Conservation (phyloP, 306 rosid species). For the Quercus berberidifolia region DNA sequence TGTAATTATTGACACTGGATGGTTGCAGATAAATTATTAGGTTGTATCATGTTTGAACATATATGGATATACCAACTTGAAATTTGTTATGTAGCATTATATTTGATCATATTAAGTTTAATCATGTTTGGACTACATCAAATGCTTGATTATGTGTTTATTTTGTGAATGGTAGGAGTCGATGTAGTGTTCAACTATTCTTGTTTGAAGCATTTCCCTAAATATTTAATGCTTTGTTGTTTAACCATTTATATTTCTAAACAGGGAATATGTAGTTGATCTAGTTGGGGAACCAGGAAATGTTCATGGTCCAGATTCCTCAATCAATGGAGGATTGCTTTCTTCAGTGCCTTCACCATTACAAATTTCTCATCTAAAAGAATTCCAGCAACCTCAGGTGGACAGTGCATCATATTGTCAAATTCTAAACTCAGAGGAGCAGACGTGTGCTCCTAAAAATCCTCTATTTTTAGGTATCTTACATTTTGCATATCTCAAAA, state of each 20-base stretch:
- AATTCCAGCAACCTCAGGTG: constrained; percentile 53
- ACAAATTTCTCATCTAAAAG: constrained; percentile 77
- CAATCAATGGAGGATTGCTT: constrained; percentile 81
- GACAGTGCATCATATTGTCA: constrained; percentile 41
- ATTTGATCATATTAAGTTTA: not conserved
- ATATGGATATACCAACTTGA: not conserved
- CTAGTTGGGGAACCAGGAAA: constrained; percentile 97
- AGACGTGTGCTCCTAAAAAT: constrained; percentile 37
- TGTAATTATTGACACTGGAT: not conserved
- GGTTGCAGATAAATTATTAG: not conserved
- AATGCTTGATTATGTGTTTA: not conserved
- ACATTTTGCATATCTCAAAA: constrained; percentile 21
- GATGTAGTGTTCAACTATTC: not conserved
- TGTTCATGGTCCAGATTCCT: constrained; percentile 87
- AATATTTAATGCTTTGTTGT: not conserved
- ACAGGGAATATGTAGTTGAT: constrained; percentile 97
- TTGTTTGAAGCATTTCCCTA: not conserved
- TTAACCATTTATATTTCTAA: constrained; percentile 1
- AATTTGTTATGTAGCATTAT: not conserved
- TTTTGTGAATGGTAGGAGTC: not conserved
- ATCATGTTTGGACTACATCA: not conserved
- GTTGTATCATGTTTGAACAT: not conserved
- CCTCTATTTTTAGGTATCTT: constrained; percentile 47
- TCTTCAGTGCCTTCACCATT: constrained; percentile 79
- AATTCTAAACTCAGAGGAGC: constrained; percentile 34